Evolutionary conservation across 139 green algal genomes (phyloP).

Genomic region (Ulvella scutata): DNA sequence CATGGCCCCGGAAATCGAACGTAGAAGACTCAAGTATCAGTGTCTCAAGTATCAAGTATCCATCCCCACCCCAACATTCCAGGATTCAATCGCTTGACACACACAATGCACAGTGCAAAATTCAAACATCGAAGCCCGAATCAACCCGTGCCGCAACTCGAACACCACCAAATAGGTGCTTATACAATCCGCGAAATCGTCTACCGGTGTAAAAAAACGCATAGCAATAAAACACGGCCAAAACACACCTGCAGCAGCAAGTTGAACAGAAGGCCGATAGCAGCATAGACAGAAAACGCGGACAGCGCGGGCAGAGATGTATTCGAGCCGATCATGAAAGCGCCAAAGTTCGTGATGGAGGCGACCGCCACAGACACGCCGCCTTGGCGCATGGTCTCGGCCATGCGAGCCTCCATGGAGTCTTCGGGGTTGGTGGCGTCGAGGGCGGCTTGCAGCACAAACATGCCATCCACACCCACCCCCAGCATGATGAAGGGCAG

Average conservation of each 20-base stretch:
- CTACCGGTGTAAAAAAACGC: too few species aligned
- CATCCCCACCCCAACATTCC: too few species aligned
- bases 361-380: conserved; percentile 29
- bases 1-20: too few species aligned
- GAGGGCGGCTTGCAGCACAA: conserved; percentile 30
- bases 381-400: conserved; percentile 8
- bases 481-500: conserved; percentile 36
- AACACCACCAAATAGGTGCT: too few species aligned
- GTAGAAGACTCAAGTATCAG: too few species aligned
- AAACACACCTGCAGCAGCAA: conserved; percentile 20
- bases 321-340: conserved; percentile 31
- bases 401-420: conserved; percentile 13
- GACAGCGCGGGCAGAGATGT: conserved; percentile 29
- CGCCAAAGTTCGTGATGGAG: conserved; percentile 27
- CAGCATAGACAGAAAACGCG: conserved; percentile 30
- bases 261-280: conserved; percentile 23
- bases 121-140: too few species aligned
- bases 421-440: conserved; percentile 11
- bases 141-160: too few species aligned
- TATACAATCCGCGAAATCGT: too few species aligned
- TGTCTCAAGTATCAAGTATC: too few species aligned
- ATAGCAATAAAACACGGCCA: background rate
- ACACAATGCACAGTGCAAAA: too few species aligned
- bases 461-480: conserved; percentile 36
- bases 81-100: too few species aligned